phyloP scores from a whole-genome alignment of 2,329 filamentous ascomycete genomes.

The Colletotrichum tamarilloi region DNA sequence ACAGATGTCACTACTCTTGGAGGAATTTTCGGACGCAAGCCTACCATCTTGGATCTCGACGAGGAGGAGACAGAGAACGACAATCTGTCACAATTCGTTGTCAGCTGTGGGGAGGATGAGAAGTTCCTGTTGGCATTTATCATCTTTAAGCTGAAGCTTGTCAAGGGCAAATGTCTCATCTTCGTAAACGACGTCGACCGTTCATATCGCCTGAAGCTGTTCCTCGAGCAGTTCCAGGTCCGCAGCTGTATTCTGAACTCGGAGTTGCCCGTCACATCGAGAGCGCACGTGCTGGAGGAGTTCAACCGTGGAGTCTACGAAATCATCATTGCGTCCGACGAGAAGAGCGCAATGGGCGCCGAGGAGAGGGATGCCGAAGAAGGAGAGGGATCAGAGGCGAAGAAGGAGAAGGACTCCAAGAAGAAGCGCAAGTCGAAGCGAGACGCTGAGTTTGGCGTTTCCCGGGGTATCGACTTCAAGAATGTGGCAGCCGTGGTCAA shows the following conservation, averaged over 20 bases:
- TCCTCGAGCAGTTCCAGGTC: constrained; percentile 96
- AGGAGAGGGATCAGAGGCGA: constrained; percentile 49
- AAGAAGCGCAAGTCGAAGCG: constrained; percentile 74
- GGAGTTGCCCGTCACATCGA: constrained; percentile 90
- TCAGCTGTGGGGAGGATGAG: constrained; percentile 94
- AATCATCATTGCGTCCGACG: constrained; percentile 96
- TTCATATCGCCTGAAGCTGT: constrained; percentile 93
- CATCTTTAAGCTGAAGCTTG: constrained; percentile 92
- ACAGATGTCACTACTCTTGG: constrained; percentile 89
- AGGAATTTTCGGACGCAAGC: constrained; percentile 84
- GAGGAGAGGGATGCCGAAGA: constrained; percentile 59
- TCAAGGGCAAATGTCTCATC: constrained; percentile 86
- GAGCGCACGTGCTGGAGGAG: constrained; percentile 94
- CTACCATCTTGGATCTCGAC: constrained; percentile 83
- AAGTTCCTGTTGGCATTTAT: constrained; percentile 95
- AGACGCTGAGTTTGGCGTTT: constrained; percentile 94
- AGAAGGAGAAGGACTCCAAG: constrained; percentile 47
- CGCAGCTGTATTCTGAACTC: constrained; percentile 94
- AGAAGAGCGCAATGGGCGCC: constrained; percentile 83
- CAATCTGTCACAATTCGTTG: constrained; percentile 86
- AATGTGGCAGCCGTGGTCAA: constrained; percentile 96
- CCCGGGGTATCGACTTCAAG: constrained; percentile 85
- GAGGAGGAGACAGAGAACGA: constrained; percentile 82
- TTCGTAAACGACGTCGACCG: constrained; percentile 85
- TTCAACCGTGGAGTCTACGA: constrained; percentile 98